These are phyloP conservation scores for Neostapfia colusana DNA, from an alignment of 176 grass and related monocot species.

Conservation along the genomic window DNA sequence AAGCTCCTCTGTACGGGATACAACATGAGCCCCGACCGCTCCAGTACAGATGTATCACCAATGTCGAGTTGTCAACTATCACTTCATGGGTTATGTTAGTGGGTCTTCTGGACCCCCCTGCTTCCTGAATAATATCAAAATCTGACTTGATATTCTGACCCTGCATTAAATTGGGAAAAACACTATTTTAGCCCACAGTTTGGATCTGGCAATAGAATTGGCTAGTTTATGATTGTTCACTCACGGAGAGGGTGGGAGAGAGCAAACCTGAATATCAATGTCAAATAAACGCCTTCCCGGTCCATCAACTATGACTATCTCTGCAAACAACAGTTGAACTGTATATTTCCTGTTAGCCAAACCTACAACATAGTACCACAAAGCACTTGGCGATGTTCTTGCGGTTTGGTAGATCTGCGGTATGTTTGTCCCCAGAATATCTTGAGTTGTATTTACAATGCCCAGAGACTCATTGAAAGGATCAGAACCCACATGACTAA, in stretches of 20 bases:
- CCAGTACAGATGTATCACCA: slow-evolving; percentile 65
- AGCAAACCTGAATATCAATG: slow-evolving; percentile 60
- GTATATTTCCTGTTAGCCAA: slow-evolving; percentile 42
- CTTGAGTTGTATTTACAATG: slow-evolving; percentile 19
- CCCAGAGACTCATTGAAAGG: slow-evolving; percentile 17
- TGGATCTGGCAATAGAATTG: background rate
- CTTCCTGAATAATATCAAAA: slow-evolving; percentile 45
- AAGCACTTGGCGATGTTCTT: slow-evolving; percentile 46
- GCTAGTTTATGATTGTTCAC: background rate
- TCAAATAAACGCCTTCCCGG: slow-evolving; percentile 53
- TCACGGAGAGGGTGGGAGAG: background rate
- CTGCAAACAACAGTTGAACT: slow-evolving; percentile 56
- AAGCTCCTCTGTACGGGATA: slow-evolving; percentile 50
- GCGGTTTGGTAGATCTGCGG: slow-evolving; percentile 45
- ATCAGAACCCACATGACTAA: slow-evolving; percentile 46
- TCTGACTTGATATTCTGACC: slow-evolving; percentile 29
- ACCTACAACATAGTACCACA: slow-evolving; percentile 52
- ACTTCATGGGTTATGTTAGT: slow-evolving; percentile 36
- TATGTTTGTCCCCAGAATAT: slow-evolving; percentile 12
- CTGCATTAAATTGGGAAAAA: slow-evolving; percentile 25
- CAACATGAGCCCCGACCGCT: slow-evolving; percentile 53
- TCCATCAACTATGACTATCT: slow-evolving; percentile 50
- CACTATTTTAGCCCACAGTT: background rate
- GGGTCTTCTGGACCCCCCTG: slow-evolving; percentile 6
- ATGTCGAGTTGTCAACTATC: background rate